phyloP scores from a whole-genome alignment of 306 rosid genomes.

The Quercus rubra region DNA sequence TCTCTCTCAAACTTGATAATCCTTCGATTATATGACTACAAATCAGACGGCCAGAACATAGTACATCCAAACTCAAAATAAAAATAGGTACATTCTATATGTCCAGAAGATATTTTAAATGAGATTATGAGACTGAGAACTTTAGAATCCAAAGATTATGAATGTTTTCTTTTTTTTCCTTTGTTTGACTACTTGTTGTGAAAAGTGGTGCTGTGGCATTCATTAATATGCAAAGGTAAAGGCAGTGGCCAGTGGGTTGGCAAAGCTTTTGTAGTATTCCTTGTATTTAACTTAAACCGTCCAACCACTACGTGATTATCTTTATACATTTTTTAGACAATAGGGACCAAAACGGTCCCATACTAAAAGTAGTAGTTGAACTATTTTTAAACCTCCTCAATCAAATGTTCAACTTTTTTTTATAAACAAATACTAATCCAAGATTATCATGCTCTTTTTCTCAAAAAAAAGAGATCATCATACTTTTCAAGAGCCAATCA shows the following conservation, averaged over 20 bases:
- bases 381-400: too few species aligned
- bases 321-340: slow-evolving; percentile 31
- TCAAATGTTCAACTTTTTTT: too few species aligned
- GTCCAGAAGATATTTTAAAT: slow-evolving; percentile 34
- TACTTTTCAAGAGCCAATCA: neutral
- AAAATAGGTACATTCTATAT: slow-evolving; percentile 15
- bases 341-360: slow-evolving; percentile 15
- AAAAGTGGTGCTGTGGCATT: slow-evolving; percentile 56
- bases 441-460: neutral
- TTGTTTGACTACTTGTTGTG: slow-evolving; percentile 63
- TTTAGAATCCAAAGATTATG: slow-evolving; percentile 39
- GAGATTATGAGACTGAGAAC: slow-evolving; percentile 21
- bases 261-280: slow-evolving; percentile 13
- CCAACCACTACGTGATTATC: slow-evolving; percentile 8
- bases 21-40: slow-evolving; percentile 18
- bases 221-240: slow-evolving; percentile 75
- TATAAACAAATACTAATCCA: slow-evolving; percentile 18
- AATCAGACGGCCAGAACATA: neutral
- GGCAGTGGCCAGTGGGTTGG: slow-evolving; percentile 20
- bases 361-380: too few species aligned
- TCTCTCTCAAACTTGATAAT: slow-evolving; percentile 5
- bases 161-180: slow-evolving; percentile 35
- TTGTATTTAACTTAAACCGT: slow-evolving; percentile 7
- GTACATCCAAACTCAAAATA: neutral
- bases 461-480: neutral